Percentiles rank a stretch among this genome's conserved stretches.
These are phyloP conservation scores for Solanum lignicaule DNA, from an alignment of 257 asterid species.

Conservation along the genomic window DNA sequence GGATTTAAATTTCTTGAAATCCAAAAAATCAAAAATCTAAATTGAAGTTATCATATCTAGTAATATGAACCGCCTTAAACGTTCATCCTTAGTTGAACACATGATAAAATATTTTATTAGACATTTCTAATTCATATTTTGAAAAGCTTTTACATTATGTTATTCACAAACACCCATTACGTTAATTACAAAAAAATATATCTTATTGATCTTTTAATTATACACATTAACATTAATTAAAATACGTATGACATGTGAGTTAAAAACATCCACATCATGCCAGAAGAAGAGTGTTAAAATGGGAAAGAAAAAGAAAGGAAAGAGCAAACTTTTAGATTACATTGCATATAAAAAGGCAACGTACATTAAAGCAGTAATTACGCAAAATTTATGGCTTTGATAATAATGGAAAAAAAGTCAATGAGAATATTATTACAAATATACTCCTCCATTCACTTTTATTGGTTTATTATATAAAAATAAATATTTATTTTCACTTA, in stretches of 20 bases:
- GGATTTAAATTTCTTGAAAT: not conserved
- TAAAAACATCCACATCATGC: not conserved
- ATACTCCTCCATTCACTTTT: not conserved
- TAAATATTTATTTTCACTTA: not conserved
- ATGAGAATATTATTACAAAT: not conserved
- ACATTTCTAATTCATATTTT: not conserved
- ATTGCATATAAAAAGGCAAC: not conserved
- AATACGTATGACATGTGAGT: not conserved
- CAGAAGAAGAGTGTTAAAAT: not conserved
- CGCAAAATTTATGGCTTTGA: not conserved
- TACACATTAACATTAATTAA: too few relatives aligned
- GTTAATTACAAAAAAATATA: too few relatives aligned
- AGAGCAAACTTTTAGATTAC: not conserved
- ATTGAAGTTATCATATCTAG: not conserved
- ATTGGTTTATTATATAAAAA: not conserved
- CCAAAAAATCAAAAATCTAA: too few relatives aligned
- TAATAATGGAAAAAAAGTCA: not conserved
- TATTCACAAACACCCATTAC: accelerated
- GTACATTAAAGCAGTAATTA: not conserved
- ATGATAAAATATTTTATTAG: too few relatives aligned
- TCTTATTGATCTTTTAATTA: too few relatives aligned
- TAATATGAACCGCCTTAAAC: not conserved
- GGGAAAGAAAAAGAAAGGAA: not conserved
- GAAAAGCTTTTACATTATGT: too few relatives aligned
- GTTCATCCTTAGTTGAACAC: not conserved